A percentile compares a stretch with the other conserved stretches of the same genome.
phyloP scores from a whole-genome alignment of 768 basidiomycete species.

The Lactifluus subvellereus region DNA sequence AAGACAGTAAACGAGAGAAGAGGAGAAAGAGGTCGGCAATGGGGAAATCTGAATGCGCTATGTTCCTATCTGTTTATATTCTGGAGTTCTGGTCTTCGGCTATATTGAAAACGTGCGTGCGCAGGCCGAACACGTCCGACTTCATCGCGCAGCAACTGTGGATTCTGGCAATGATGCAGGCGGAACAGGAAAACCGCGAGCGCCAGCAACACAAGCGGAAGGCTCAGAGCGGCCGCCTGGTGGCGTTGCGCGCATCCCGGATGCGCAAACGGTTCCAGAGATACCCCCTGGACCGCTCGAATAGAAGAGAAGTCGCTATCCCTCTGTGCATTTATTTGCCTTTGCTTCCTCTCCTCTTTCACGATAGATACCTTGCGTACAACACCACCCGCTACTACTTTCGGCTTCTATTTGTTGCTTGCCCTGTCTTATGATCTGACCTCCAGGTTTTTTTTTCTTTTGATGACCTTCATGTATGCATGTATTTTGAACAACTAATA shows the following conservation, averaged over 20 bases:
- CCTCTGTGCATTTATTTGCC: too few relatives aligned
- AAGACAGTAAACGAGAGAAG: conserved; percentile 84
- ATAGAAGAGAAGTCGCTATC: neutral
- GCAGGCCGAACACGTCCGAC: conserved; percentile 71
- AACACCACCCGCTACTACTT: conserved; percentile 23
- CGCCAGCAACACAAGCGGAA: conserved; percentile 55
- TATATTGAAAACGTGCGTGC: neutral
- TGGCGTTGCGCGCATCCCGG: conserved; percentile 27
- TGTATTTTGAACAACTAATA: conserved; percentile 10
- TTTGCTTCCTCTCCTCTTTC: neutral
- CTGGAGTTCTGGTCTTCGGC: neutral
- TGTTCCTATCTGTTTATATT: conserved; percentile 29
- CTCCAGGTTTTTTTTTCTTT: neutral
- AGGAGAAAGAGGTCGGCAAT: conserved; percentile 63
- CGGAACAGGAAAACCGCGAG: conserved; percentile 72
- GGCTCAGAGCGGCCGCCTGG: conserved; percentile 50
- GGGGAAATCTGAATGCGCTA: conserved; percentile 97
- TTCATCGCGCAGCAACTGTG: conserved; percentile 85
- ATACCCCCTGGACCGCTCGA: conserved; percentile 14
- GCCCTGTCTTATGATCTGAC: conserved; percentile 6
- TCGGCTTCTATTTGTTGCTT: neutral
- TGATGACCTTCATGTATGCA: conserved; percentile 5
- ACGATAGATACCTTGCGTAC: conserved; percentile 29
- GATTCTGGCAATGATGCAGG: conserved; percentile 76
- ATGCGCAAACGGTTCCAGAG: conserved; percentile 31